Evolutionary conservation across 106 monocot genomes (phyloP), one percentile per base, ranked within the genome.

Genomic region (Phalaenopsis equestris): DNA sequence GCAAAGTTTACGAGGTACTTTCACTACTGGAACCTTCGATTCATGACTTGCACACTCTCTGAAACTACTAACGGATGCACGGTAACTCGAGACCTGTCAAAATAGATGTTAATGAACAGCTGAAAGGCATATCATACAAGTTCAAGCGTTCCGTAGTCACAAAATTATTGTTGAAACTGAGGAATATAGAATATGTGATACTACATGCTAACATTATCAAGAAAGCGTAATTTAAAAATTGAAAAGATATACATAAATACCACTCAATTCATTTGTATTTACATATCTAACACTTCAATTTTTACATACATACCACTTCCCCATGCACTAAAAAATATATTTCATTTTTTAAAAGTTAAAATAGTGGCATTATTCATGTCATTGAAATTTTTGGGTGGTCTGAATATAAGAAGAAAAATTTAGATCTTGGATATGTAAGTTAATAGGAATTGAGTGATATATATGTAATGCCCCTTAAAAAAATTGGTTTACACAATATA

Each of bases 31-130:
- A 84, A 99, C 80, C 52, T 90, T 90, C 55, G 80, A 72, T 79
- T 87, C 86, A 73, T 81, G 90, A 75, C 93, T 99, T 42, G 94
- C 99, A 90, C 91, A 95, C 81, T 99, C 95, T 87, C 95, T 88
- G 77, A 93, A 95, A 87, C 99, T 99, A 85, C 91, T 89, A 42
- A 90, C 86, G 47, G 92, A 99, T 85, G 90, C 95, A 77, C 99
- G 92, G 87, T 95, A 93, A 87, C 99, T 99, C 49, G 99, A 88
- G 81, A 99, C 93, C 99, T 99, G 84, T 45, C 64, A 76, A 76
- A 76, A 76, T 12, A 49, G 15, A 49, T 24, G 42, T 14, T 36
- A 38, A 9, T 70, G 12, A 39, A 39, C 36, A 70, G 4, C 16
- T 1, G 39, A 70, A 70, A 70, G 15, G 70, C 15, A 70, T 9